Evolutionary conservation across 2,329 filamentous ascomycete species (phyloP).

Genomic region (Hypoxylon sp.): DNA sequence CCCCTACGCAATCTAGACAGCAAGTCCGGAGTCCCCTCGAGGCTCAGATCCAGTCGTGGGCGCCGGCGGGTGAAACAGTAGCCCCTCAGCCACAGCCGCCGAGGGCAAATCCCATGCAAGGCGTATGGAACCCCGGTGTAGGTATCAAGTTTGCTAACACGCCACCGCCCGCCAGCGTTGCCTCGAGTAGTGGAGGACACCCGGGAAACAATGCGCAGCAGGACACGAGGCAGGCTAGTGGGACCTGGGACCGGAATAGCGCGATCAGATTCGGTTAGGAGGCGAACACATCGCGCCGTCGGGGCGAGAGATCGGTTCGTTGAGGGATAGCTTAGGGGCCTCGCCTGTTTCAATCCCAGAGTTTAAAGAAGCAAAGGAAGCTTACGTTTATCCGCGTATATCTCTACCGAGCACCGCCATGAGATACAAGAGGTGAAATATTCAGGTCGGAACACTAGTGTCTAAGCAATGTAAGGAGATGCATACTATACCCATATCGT

Average conservation of each 20-base stretch:
- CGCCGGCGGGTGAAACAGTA: constrained; percentile 62
- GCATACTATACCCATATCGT: background rate
- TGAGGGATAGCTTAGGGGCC: background rate
- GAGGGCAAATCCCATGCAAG: constrained; percentile 60
- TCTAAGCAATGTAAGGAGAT: background rate
- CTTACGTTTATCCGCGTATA: no score
- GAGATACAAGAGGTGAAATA: background rate
- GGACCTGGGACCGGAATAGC: constrained; percentile 72
- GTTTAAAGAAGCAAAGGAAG: background rate
- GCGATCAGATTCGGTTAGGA: constrained; percentile 64
- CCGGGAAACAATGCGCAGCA: constrained; percentile 45
- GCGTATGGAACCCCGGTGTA: constrained; percentile 84
- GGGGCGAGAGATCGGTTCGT: background rate
- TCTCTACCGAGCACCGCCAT: no score
- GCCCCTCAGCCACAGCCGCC: constrained; percentile 64
- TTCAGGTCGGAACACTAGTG: background rate
- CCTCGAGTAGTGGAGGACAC: constrained; percentile 28
- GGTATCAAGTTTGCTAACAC: constrained; percentile 81
- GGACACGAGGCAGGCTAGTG: constrained; percentile 52
- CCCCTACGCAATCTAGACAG: constrained; percentile 34
- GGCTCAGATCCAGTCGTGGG: constrained; percentile 72
- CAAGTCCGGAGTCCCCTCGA: constrained; percentile 56
- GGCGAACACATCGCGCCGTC: constrained; percentile 57
- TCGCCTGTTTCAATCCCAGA: no score
- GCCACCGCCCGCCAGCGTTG: constrained; percentile 35